A percentile compares a stretch with the other conserved stretches of the same genome.
These are phyloP conservation scores for Lactarius sp. DNA, from an alignment of 768 basidiomycete species.

Conservation along the genomic window DNA sequence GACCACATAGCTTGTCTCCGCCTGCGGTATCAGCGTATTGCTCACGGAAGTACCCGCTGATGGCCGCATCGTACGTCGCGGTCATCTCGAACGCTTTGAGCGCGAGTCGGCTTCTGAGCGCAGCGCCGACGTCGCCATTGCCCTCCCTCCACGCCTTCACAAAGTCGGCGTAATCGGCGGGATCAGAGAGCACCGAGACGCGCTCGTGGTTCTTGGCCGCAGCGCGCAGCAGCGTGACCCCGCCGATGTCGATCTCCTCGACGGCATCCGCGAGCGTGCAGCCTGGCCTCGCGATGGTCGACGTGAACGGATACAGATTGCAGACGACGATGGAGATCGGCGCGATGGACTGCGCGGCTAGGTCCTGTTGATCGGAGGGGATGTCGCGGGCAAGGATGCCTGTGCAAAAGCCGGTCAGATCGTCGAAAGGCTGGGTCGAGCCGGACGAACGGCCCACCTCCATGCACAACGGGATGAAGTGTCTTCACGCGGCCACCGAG, in stretches of 20 bases:
- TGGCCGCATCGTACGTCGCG: constrained; percentile 90
- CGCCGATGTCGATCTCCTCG: constrained; percentile 98
- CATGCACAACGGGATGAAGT: constrained; percentile 95
- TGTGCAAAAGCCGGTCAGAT: constrained; percentile 30
- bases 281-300: constrained; percentile 80
- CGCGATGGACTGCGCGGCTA: constrained; percentile 76
- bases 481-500: constrained; percentile 98
- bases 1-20: constrained; percentile 55
- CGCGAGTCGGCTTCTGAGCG: constrained; percentile 72
- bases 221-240: constrained; percentile 94
- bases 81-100: constrained; percentile 98
- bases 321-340: constrained; percentile 97
- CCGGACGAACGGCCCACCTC: constrained; percentile 50
- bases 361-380: constrained; percentile 83
- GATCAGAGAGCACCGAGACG: constrained; percentile 85
- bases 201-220: constrained; percentile 98
- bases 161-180: constrained; percentile 81
- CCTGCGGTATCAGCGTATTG: constrained; percentile 87
- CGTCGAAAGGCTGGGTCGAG: not conserved
- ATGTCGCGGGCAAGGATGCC: constrained; percentile 94
- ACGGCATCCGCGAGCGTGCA: constrained; percentile 91
- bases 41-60: constrained; percentile 93
- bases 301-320: constrained; percentile 96
- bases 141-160: constrained; percentile 70
- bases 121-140: constrained; percentile 68